Evolutionary conservation across 495 filamentous ascomycete species (phyloP).

Genomic region (Penicillium pulvis): DNA sequence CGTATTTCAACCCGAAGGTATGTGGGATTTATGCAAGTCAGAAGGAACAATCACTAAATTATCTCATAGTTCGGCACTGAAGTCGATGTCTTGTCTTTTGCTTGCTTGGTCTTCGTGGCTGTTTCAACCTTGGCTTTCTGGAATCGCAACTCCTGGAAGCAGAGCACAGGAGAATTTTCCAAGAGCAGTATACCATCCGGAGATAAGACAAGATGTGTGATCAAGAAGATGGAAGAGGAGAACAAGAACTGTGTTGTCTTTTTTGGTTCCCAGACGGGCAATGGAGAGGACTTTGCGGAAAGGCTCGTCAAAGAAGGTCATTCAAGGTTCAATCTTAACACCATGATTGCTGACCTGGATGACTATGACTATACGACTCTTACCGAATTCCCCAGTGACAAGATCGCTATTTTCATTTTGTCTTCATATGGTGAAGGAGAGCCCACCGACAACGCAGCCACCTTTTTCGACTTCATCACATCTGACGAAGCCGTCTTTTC

Average conservation of each 20-base stretch:
- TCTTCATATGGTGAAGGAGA: slow-evolving; percentile 60
- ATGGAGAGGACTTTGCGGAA: slow-evolving; percentile 51
- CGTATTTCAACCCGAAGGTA: too few relatives aligned
- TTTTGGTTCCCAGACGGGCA: slow-evolving; percentile 59
- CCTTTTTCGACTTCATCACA: slow-evolving; percentile 26
- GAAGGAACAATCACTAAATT: too few relatives aligned
- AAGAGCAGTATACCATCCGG: too few relatives aligned
- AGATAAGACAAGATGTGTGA: too few relatives aligned
- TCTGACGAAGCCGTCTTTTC: slow-evolving; percentile 29
- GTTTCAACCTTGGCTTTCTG: too few relatives aligned
- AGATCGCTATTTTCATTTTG: slow-evolving; percentile 52
- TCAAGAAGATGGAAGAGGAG: neutral
- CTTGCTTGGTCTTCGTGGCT: too few relatives aligned
- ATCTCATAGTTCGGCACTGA: too few relatives aligned
- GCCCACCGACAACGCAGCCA: slow-evolving; percentile 52
- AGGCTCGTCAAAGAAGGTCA: slow-evolving; percentile 46
- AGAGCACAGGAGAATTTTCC: too few relatives aligned
- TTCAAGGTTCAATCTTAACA: slow-evolving; percentile 40
- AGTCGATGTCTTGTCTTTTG: too few relatives aligned
- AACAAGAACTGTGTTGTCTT: slow-evolving; percentile 50
- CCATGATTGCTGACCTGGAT: slow-evolving; percentile 48
- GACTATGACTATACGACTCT: slow-evolving; percentile 51
- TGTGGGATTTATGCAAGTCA: too few relatives aligned
- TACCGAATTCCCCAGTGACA: slow-evolving; percentile 34
- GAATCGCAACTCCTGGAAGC: too few relatives aligned